phyloP scores from a whole-genome alignment of 2,329 filamentous ascomycete genomes.

The Cladosporium halotolerans region DNA sequence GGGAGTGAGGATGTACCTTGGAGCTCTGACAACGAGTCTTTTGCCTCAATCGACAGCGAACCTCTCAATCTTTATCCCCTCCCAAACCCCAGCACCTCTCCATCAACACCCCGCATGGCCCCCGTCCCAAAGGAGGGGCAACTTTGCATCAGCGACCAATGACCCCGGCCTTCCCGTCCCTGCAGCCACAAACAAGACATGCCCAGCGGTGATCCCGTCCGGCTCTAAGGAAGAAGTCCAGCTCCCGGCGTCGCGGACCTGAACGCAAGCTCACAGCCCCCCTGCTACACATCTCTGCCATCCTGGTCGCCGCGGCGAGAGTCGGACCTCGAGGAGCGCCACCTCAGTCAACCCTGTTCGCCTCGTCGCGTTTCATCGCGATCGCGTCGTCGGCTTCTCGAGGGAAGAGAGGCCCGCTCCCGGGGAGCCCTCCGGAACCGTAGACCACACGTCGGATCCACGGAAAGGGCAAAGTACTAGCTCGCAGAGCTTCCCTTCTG shows the following conservation, averaged over 20 bases:
- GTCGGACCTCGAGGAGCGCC: background rate
- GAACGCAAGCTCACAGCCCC: background rate
- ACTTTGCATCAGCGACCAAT: conserved; percentile 3
- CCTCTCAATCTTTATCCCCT: background rate
- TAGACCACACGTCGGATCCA: background rate
- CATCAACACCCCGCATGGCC: conserved; percentile 4
- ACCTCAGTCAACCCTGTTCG: background rate
- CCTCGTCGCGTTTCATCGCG: background rate
- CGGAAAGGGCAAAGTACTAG: background rate
- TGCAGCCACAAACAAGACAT: conserved; percentile 5
- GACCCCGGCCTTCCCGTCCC: background rate
- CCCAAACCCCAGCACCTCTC: background rate
- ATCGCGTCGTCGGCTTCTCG: too few species aligned
- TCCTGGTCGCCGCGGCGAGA: background rate
- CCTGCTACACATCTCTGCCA: background rate
- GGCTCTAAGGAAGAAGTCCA: conserved; percentile 6
- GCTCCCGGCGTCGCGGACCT: background rate
- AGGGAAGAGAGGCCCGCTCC: background rate
- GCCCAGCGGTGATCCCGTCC: background rate
- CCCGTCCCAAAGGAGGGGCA: conserved; percentile 10
- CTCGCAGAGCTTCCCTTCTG: background rate
- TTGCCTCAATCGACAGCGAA: background rate
- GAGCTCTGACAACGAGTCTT: background rate
- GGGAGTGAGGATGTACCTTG: background rate
- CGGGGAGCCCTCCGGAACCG: background rate